Evolutionary conservation across 148 eudicot species (phyloP), one percentile per base, ranked within the genome.

Genomic region (Amaranthus hypochondriacus): DNA sequence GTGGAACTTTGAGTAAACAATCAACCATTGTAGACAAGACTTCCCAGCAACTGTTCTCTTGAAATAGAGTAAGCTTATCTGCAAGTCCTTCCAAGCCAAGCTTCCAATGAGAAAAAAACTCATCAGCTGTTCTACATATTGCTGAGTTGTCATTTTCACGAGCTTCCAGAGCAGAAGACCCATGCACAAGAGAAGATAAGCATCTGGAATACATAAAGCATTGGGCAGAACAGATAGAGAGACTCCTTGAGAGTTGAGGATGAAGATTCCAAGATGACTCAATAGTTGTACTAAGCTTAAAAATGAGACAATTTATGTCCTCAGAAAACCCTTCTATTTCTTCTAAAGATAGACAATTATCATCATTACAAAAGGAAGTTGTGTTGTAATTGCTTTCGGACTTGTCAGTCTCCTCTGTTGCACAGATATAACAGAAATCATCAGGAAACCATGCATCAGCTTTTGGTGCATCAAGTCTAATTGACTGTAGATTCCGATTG

Each of bases 211-310:
- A 91, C 76, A 84, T 74, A 73, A 81, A 83, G 83, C 93, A 87
- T 70, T 91, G 81, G 70, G 91, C 83, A 68, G 87, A 81, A 62
- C 78, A 77, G 11, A 80, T 57, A 15, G 83, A 74, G 68, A 91
- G 81, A 75, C 68, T 87, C 73, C 77, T 83, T 42, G 91, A 84
- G 57, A 89, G 80, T 74, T 84, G 85, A 71, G 78, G 84, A 79
- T 91, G 96, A 75, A 91, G 84, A 74, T 79, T 86, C 87, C 88
- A 89, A 78, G 90, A 87, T 53, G 70, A 79, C 71, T 91, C 96
- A 66, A 89, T 73, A 7, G 93, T 83, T 54, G 68, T 72, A 81
- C 70, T 71, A 55, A 91, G 87, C 81, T 87, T 87, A 53, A 73
- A 77, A 75, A 91, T 71, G 48, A 91, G 85, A 69, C 74, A 64